A percentile compares a stretch with the other conserved stretches of the same genome.
phyloP scores from a whole-genome alignment of 139 green algal genomes.

The Trebouxia sp. region DNA sequence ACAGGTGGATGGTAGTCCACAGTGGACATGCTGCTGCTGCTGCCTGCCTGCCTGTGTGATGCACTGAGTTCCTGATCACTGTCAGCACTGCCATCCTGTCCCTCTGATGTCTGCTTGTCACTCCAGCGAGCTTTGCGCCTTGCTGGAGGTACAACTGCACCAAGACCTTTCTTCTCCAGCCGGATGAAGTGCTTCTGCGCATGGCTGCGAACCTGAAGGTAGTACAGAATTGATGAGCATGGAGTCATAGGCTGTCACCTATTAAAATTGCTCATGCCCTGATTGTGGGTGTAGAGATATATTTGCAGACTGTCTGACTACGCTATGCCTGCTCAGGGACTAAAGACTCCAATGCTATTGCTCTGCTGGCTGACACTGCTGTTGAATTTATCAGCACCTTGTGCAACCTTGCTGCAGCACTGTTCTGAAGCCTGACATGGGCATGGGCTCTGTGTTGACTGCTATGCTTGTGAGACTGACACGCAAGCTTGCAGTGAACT shows the following conservation, averaged over 20 bases:
- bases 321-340: too few species aligned
- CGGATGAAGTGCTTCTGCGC: constrained; percentile 79
- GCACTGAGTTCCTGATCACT: constrained; percentile 2
- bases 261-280: neutral
- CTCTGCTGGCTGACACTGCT: neutral
- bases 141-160: constrained; percentile 57
- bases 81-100: neutral
- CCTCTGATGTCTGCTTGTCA: neutral
- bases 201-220: constrained; percentile 59
- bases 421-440: neutral
- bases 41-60: neutral
- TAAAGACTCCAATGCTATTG: neutral
- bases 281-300: neutral
- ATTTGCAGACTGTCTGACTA: neutral
- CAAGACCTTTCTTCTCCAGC: constrained; percentile 63
- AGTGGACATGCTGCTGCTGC: constrained; percentile 13
- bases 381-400: neutral
- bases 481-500: neutral
- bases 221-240: too few species aligned
- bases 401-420: neutral
- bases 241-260: neutral
- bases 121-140: constrained; percentile 47
- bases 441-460: neutral
- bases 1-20: neutral
- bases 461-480: neutral